Conservation (phyloP, 164 flowering plant genomes). For the Umbellularia californica region DNA sequence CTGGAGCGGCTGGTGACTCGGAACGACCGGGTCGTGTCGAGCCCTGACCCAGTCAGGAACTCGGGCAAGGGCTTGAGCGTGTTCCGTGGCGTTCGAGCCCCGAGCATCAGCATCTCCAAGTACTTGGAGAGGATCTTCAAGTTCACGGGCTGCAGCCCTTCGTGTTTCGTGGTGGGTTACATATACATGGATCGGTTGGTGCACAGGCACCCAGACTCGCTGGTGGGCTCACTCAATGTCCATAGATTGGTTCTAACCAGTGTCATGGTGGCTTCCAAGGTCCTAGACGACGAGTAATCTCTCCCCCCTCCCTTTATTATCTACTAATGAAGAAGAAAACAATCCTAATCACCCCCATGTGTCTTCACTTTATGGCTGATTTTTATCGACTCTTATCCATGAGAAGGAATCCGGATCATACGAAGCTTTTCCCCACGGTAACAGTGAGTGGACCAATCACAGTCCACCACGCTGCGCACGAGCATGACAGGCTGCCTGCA, state of each 20-base stretch:
- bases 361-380: too few relatives aligned
- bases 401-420: too few relatives aligned
- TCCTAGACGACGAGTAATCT: slow-evolving; percentile 85
- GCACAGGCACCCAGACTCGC: slow-evolving; percentile 72
- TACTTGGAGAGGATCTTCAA: slow-evolving; percentile 86
- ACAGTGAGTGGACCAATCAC: too few relatives aligned
- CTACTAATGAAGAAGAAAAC: too few relatives aligned
- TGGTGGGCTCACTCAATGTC: slow-evolving; percentile 69
- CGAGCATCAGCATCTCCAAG: slow-evolving; percentile 66
- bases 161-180: slow-evolving; percentile 87
- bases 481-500: too few relatives aligned
- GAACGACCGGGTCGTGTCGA: slow-evolving; percentile 46
- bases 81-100: slow-evolving; percentile 80
- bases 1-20: slow-evolving; percentile 73
- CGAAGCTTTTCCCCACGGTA: accelerated
- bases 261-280: slow-evolving; percentile 89
- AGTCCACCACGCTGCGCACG: accelerated
- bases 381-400: too few relatives aligned
- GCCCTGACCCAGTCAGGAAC: background rate
- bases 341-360: too few relatives aligned
- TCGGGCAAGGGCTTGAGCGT: slow-evolving; percentile 44
- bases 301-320: too few relatives aligned
- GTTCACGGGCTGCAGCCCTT: slow-evolving; percentile 82
- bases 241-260: slow-evolving; percentile 83
- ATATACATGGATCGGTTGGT: slow-evolving; percentile 76